A percentile compares a stretch with the other conserved stretches of the same genome.
Conservation (phyloP, 148 eudicot species). For the Mesembryanthemum crystallinum region DNA sequence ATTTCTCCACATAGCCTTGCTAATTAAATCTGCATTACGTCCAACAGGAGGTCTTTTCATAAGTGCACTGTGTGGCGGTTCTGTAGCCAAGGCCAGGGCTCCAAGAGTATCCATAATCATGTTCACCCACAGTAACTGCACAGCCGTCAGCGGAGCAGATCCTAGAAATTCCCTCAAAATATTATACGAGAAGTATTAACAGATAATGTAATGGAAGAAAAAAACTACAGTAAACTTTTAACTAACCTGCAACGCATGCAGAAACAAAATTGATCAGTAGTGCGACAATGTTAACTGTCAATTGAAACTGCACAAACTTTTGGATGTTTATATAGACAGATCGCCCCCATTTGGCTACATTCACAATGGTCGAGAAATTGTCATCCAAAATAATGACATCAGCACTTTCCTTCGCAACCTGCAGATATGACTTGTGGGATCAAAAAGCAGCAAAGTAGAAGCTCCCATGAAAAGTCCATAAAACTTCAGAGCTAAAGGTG, state of each 20-base stretch:
- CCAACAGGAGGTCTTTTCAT: conserved; percentile 76
- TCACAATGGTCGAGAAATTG: conserved; percentile 81
- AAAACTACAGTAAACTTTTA: neutral
- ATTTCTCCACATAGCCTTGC: conserved; percentile 86
- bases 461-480: neutral
- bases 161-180: conserved; percentile 39
- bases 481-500: neutral
- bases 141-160: conserved; percentile 93
- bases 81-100: conserved; percentile 88
- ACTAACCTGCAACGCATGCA: conserved; percentile 73
- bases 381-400: conserved; percentile 88
- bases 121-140: conserved; percentile 94
- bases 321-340: conserved; percentile 89
- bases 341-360: conserved; percentile 93
- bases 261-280: conserved; percentile 79
- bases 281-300: conserved; percentile 89
- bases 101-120: conserved; percentile 96
- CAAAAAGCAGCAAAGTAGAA: neutral
- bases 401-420: conserved; percentile 95
- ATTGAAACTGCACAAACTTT: conserved; percentile 93
- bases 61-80: conserved; percentile 78
- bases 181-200: neutral
- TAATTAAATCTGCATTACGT: conserved; percentile 59
- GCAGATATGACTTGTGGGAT: conserved; percentile 18
- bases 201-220: neutral